These are phyloP conservation scores for Fonsecaea monophora DNA, from an alignment of 2,329 filamentous ascomycete species.

Conservation along the genomic window DNA sequence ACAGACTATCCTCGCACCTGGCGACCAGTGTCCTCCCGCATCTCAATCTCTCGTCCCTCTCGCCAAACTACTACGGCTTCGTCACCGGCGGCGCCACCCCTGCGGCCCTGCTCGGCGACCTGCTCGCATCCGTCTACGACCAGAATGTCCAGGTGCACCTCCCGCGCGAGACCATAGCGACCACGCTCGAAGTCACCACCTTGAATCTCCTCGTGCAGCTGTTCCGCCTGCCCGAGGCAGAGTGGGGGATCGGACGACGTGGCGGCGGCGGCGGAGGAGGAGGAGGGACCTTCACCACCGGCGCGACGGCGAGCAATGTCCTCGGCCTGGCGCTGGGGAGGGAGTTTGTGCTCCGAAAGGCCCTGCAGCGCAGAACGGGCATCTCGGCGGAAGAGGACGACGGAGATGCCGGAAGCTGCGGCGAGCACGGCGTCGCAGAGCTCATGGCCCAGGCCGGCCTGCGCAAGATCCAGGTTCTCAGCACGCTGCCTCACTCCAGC, in stretches of 20 bases:
- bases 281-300: constrained; percentile 82
- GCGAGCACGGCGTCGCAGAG: constrained; percentile 68
- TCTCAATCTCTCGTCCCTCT: constrained; percentile 70
- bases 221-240: constrained; percentile 62
- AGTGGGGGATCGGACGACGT: constrained; percentile 54
- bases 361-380: constrained; percentile 48
- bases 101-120: constrained; percentile 80
- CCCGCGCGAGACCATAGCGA: constrained; percentile 74
- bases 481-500: constrained; percentile 83
- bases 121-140: constrained; percentile 79
- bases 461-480: constrained; percentile 75
- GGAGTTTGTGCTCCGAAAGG: constrained; percentile 60
- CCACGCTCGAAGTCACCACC: constrained; percentile 76
- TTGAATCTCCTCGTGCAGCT: constrained; percentile 73
- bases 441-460: constrained; percentile 61
- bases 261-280: constrained; percentile 43
- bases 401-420: constrained; percentile 57
- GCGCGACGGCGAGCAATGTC: constrained; percentile 69
- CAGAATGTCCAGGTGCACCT: constrained; percentile 87
- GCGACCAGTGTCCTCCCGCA: constrained; percentile 56
- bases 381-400: constrained; percentile 28
- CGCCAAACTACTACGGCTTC: constrained; percentile 82
- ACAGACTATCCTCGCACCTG: constrained; percentile 44
- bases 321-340: constrained; percentile 73
- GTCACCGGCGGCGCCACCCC: constrained; percentile 83